phyloP scores from a whole-genome alignment of 2,329 filamentous ascomycete species.

The Clarireedia homoeocarpa region DNA sequence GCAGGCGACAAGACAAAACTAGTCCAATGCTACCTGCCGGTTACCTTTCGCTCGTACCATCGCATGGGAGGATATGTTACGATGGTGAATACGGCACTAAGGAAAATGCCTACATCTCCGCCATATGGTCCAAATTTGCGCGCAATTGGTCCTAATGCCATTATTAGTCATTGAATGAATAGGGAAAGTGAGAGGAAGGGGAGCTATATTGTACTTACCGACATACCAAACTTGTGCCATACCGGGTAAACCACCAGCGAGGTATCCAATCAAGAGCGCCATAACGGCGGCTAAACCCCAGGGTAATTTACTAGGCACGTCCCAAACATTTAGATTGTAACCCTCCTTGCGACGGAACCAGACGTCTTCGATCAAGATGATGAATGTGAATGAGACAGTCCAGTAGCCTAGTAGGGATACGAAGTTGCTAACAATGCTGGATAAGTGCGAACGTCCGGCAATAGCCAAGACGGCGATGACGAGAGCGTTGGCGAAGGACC shows the following conservation, averaged over 20 bases:
- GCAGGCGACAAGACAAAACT: too few species aligned
- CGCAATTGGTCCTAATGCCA: conserved; percentile 22
- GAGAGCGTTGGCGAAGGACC: conserved; percentile 26
- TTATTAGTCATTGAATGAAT: background rate
- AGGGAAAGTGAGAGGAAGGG: background rate
- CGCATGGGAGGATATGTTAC: conserved; percentile 23
- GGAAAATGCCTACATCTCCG: conserved; percentile 27
- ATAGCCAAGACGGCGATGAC: conserved; percentile 25
- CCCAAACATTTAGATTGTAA: conserved; percentile 25
- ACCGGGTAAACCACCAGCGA: conserved; percentile 26
- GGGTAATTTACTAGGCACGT: conserved; percentile 22
- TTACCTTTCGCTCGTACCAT: conserved; percentile 25
- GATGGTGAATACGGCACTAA: conserved; percentile 22
- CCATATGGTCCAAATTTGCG: conserved; percentile 23
- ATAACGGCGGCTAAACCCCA: conserved; percentile 25
- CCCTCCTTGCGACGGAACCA: conserved; percentile 21
- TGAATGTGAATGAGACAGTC: conserved; percentile 27
- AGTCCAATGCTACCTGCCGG: conserved; percentile 13
- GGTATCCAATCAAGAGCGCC: conserved; percentile 23
- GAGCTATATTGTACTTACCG: conserved; percentile 14
- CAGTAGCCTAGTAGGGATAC: conserved; percentile 27
- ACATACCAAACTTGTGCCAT: conserved; percentile 28
- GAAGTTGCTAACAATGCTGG: conserved; percentile 25
- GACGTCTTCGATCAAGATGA: conserved; percentile 25
- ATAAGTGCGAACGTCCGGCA: conserved; percentile 23